Percentiles rank a stretch among this genome's conserved stretches.
Conservation (phyloP, 2,329 filamentous ascomycete species). For the Fusarium bulbicola region DNA sequence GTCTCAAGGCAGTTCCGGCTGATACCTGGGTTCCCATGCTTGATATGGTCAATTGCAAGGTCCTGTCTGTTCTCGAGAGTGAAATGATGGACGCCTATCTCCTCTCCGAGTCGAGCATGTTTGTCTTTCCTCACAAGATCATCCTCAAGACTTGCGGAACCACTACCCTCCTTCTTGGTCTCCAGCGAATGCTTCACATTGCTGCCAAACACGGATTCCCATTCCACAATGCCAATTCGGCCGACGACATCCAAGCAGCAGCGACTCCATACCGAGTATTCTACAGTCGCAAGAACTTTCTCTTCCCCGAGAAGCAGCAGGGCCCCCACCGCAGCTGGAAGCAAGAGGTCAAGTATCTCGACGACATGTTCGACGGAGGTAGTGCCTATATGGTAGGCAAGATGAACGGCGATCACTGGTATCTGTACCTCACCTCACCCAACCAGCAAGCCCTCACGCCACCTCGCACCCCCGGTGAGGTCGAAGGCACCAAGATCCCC, state of each 20-base stretch:
- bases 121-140: slow-evolving; percentile 99
- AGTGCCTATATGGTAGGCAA: slow-evolving; percentile 99
- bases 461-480: slow-evolving; percentile 75
- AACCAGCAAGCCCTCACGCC: slow-evolving; percentile 80
- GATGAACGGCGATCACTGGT: slow-evolving; percentile 99
- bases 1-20: slow-evolving; percentile 84
- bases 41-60: slow-evolving; percentile 98
- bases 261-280: slow-evolving; percentile 96
- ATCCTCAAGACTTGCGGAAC: slow-evolving; percentile 99
- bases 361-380: slow-evolving; percentile 89
- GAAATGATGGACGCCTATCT: slow-evolving; percentile 96
- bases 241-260: slow-evolving; percentile 74
- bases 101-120: slow-evolving; percentile 99
- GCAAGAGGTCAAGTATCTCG: slow-evolving; percentile 91
- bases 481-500: slow-evolving; percentile 61
- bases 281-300: slow-evolving; percentile 98
- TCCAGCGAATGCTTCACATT: slow-evolving; percentile 92
- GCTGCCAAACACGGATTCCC: slow-evolving; percentile 90
- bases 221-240: slow-evolving; percentile 73
- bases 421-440: slow-evolving; percentile 94
- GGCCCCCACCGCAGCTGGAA: slow-evolving; percentile 98
- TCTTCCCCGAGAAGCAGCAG: slow-evolving; percentile 93
- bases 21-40: slow-evolving; percentile 97
- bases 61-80: slow-evolving; percentile 91
- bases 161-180: slow-evolving; percentile 88